Evolutionary conservation across 108 stramenopile genomes (phyloP), one percentile per base, ranked within the genome.

Genomic region (Ochromonas danica): DNA sequence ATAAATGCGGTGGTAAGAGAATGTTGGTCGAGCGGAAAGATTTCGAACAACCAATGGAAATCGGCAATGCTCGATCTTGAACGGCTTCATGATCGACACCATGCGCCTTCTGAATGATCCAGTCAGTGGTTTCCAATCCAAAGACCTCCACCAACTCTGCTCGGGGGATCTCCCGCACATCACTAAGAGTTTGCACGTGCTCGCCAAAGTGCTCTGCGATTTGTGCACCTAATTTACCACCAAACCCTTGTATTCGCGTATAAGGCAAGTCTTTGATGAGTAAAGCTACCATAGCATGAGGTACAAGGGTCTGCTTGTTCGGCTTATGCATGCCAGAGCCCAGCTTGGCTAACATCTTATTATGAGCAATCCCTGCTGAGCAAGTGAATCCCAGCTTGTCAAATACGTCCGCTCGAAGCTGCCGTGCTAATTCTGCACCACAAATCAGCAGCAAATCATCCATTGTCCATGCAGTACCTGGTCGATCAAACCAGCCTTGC

Each of bases 301-400:
- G 83, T 3, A 89, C 81, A 1, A 90, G 67, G 10, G 88, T 88
- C 84, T 89, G 89, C 22, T 82, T 83, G 84, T 89, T 89, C 39
- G 88, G 90, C 77, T 90, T 90, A 75, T 90, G 86, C 81, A 90
- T 71, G 39, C 79, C 87, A 33, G 83, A 87, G 33, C 81, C 89
- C 39, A 90, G 83, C 81, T 90, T 90, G 17, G 90, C 88, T 35
- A 90, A 61, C 40, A 79, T 80, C 65, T 90, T 90, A 80, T 85
- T 89, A n/a, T 81, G 85, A 10, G 88, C 85, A 39, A 90, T 85
- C 27, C 90, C 90, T 40, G 61, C 84, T 25, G 88, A 87, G 62
- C 89, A 87, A 0, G 90, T 88, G 75, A 81, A 91, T 33, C 81
- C 83, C 25, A 89, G 81, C 41, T 74, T 25, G 0, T 81, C 33